Conservation (phyloP, 2,329 filamentous ascomycete species). For the Nannizzia gypsea region DNA sequence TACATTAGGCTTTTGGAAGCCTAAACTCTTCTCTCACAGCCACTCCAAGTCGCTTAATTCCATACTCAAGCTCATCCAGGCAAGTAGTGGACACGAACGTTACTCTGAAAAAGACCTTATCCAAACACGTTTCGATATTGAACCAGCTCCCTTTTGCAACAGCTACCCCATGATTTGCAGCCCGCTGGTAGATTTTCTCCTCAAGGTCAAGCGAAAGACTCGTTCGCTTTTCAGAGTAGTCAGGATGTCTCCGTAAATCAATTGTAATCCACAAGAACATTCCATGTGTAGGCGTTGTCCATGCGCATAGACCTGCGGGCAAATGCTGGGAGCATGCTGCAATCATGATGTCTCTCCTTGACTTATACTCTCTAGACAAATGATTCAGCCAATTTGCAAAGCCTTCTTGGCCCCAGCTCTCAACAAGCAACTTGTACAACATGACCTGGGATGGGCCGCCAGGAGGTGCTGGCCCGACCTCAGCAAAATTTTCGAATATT, state of each 20-base stretch:
- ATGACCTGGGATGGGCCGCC: conserved; percentile 65
- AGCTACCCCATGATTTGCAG: background rate
- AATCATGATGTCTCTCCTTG: conserved; percentile 18
- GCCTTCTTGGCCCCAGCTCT: conserved; percentile 23
- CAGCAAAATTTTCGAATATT: conserved; percentile 62
- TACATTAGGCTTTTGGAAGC: background rate
- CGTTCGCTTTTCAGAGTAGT: background rate
- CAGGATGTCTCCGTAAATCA: background rate
- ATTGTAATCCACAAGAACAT: conserved; percentile 17
- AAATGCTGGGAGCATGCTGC: conserved; percentile 20
- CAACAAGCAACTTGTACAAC: conserved; percentile 60
- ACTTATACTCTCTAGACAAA: conserved; percentile 18
- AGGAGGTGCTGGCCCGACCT: conserved; percentile 67
- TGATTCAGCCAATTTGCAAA: conserved; percentile 21
- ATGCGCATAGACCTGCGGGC: conserved; percentile 16
- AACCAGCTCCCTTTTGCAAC: conserved; percentile 2
- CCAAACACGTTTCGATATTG: background rate
- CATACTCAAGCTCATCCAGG: background rate
- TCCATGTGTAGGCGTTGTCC: conserved; percentile 16
- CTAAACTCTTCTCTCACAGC: conserved; percentile 4
- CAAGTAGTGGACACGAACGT: background rate
- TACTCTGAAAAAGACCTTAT: background rate
- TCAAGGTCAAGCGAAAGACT: background rate
- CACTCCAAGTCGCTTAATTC: background rate
- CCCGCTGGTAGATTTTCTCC: background rate